A percentile compares a stretch with the other conserved stretches of the same genome.
Conservation (phyloP, 805 yeast species). For the Ogataea polymorpha region DNA sequence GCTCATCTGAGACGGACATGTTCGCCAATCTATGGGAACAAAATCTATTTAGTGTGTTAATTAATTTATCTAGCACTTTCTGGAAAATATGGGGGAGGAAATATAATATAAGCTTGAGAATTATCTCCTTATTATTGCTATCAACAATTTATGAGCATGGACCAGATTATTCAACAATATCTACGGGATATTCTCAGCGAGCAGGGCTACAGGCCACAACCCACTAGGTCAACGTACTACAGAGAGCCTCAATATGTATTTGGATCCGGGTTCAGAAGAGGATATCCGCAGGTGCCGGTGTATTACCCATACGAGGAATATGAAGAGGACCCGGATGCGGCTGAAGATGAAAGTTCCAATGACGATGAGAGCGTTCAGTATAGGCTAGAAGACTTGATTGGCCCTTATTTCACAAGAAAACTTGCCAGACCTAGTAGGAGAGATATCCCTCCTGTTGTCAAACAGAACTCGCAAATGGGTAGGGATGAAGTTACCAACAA, state of each 20-base stretch:
- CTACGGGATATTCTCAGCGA: conserved; percentile 15
- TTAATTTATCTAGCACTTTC: conserved; percentile 6
- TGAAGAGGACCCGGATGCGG: conserved; percentile 8
- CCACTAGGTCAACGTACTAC: conserved; percentile 2
- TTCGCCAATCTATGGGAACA: neutral
- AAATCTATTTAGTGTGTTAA: neutral
- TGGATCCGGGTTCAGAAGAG: conserved; percentile 1
- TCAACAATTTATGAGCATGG: conserved; percentile 11
- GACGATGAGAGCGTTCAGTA: conserved; percentile 15
- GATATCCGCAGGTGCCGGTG: conserved; percentile 5
- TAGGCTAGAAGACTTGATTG: conserved; percentile 15
- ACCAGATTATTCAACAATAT: conserved; percentile 19
- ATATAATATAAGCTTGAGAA: neutral
- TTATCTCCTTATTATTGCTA: neutral
- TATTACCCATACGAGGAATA: conserved; percentile 5
- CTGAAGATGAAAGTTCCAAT: conserved; percentile 6
- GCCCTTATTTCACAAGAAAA: conserved; percentile 18
- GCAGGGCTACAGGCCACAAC: conserved; percentile 12
- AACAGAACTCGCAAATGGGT: neutral
- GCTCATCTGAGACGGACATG: conserved; percentile 21
- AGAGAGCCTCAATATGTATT: conserved; percentile 4
- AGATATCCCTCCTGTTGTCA: neutral
- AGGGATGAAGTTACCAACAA: neutral
- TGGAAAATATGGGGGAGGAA: conserved; percentile 3
- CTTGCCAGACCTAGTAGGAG: conserved; percentile 7